Evolutionary conservation across 208 protist species (phyloP), one percentile per base, ranked within the genome.

Genomic region (Leishmania aethiopica): DNA sequence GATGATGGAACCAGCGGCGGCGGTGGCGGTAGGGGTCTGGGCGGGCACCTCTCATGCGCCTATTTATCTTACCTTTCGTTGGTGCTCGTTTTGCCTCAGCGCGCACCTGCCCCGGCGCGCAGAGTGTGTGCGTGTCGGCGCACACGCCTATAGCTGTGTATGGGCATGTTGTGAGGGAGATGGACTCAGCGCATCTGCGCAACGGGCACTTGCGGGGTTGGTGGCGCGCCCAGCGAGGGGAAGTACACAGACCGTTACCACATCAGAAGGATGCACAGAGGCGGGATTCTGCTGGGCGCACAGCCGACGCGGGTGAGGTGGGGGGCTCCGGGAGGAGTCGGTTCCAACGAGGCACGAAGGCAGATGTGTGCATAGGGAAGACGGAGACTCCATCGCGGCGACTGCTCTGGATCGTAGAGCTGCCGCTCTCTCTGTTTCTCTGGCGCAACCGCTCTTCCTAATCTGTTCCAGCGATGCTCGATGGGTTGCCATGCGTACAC

Each of bases 381-480:
- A 15, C 67, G 2, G 40, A 2, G 1, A n/a, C 67, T 72, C 40
- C 17, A 28, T 42, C 17, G 17, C 32, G 22, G 17, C 0, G 40
- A 47, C 67, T n/a, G 3, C 67, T 72, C 2, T 25, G 67, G 37
- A 28, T 72, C 22, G 37, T n/a, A 25, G 67, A 25, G 40, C 35
- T 47, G 15, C 67, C 40, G 5, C 35, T 47, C 67, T 42, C 35
- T 42, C 13, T 22, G 60, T 22, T 35, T 45, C 11, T 42, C 62
- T 77, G 32, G 42, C 25, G 77, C 35, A 75, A 32, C 10, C 74
- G n/a, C 47, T 80, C 11, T 67, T 71, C 75, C 66, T 84, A 59
- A 59, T 66, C 64, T 72, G 10, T 1, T 80, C 3, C 17, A 28
- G 47, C 10, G 35, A 28, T 53, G 57, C 37, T 74, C 45, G 7